Conservation (phyloP, 805 yeast species). For the Wickerhamiella qilinensis region DNA sequence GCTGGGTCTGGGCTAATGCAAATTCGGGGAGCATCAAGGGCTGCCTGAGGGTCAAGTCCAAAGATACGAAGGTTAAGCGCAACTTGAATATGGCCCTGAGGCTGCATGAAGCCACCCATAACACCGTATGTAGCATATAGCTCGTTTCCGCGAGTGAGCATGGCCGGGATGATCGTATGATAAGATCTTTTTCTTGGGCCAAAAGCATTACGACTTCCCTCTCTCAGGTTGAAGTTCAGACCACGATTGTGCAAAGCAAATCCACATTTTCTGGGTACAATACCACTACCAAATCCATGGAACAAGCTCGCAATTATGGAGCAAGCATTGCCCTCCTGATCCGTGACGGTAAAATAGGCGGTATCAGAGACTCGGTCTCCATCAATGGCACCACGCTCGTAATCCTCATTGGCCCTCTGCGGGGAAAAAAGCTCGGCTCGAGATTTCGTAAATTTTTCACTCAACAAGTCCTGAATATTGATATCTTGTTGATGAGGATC, state of each 20-base stretch:
- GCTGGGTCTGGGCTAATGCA: conserved; percentile 41
- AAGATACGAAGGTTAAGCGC: conserved; percentile 47
- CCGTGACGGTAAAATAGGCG: conserved; percentile 50
- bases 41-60: conserved; percentile 53
- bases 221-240: conserved; percentile 49
- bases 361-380: conserved; percentile 49
- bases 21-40: conserved; percentile 61
- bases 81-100: conserved; percentile 72
- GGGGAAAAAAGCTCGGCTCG: conserved; percentile 33
- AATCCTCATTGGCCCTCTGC: conserved; percentile 25
- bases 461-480: conserved; percentile 29
- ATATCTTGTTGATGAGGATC: conserved; percentile 31
- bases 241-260: conserved; percentile 66
- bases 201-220: conserved; percentile 39
- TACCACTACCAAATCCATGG: conserved; percentile 52
- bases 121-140: conserved; percentile 64
- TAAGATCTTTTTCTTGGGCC: conserved; percentile 62
- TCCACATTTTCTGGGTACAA: conserved; percentile 42
- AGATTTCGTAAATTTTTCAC: conserved; percentile 31
- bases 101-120: conserved; percentile 82
- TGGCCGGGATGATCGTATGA: conserved; percentile 72
- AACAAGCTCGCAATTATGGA: conserved; percentile 67
- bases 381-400: conserved; percentile 35
- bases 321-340: conserved; percentile 59
- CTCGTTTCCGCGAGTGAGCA: conserved; percentile 41